A percentile compares a stretch with the other conserved stretches of the same genome.
These are phyloP conservation scores for Nicotiana tomentosiformis DNA, from an alignment of 257 asterid species.

Conservation along the genomic window DNA sequence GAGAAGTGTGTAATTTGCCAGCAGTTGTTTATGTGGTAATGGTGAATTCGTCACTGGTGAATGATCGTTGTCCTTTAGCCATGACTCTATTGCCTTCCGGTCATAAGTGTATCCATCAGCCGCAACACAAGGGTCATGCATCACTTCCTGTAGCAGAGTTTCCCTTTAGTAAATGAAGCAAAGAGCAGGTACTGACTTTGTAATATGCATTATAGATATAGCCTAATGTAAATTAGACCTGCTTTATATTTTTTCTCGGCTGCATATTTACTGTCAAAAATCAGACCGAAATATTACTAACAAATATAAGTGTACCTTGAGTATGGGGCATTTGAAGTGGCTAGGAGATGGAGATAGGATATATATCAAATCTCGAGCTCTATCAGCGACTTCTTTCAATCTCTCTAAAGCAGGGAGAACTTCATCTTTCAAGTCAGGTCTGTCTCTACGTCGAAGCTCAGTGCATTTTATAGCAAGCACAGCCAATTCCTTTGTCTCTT, in stretches of 20 bases:
- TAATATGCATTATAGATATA: background rate
- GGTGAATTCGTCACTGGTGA: conserved; percentile 62
- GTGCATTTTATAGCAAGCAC: conserved; percentile 63
- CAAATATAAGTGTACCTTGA: conserved; percentile 38
- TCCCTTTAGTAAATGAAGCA: background rate
- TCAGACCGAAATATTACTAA: background rate
- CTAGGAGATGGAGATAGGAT: conserved; percentile 39
- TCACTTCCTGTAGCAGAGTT: conserved; percentile 51
- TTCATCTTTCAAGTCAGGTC: conserved; percentile 56
- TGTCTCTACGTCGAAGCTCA: conserved; percentile 55
- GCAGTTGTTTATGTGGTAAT: conserved; percentile 51
- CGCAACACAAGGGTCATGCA: conserved; percentile 85
- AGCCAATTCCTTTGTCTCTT: conserved; percentile 54
- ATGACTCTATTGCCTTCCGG: conserved; percentile 55
- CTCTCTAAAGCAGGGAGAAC: conserved; percentile 60
- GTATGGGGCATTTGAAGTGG: conserved; percentile 70
- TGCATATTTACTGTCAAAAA: background rate
- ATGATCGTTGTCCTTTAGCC: conserved; percentile 49
- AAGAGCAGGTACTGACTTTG: background rate
- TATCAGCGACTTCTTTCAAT: conserved; percentile 49
- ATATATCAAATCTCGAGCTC: conserved; percentile 24
- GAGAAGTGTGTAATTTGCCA: conserved; percentile 68
- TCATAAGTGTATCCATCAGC: conserved; percentile 91
- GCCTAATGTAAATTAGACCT: background rate
- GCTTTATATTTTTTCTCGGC: background rate